Evolutionary conservation across 306 rosid genomes (phyloP).

Genomic region (Inga laurina): DNA sequence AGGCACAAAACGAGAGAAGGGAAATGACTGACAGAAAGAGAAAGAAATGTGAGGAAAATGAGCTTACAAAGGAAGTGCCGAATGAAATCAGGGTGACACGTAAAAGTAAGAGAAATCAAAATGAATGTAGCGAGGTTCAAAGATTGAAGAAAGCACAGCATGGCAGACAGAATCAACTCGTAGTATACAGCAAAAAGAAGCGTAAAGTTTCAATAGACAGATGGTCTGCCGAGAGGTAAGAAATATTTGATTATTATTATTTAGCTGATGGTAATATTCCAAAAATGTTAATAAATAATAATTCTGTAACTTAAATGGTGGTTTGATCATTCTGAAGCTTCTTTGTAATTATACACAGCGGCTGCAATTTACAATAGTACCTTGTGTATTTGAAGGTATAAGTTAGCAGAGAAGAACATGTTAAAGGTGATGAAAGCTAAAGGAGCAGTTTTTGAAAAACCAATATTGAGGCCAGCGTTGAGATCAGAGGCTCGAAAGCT

Average conservation of each 20-base stretch:
- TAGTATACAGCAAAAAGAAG: slow-evolving; percentile 40
- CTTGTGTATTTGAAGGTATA: slow-evolving; percentile 54
- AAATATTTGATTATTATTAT: background rate
- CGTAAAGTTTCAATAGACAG: slow-evolving; percentile 55
- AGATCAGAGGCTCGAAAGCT: slow-evolving; percentile 80
- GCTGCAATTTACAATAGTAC: background rate
- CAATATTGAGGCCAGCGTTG: slow-evolving; percentile 70
- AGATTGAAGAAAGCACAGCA: slow-evolving; percentile 31
- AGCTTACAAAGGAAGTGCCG: slow-evolving; percentile 20
- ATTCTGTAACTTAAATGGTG: background rate
- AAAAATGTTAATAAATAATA: background rate
- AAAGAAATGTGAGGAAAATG: slow-evolving; percentile 36
- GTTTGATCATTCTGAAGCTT: background rate
- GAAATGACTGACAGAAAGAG: slow-evolving; percentile 27
- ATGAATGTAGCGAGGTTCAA: slow-evolving; percentile 16
- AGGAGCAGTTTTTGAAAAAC: slow-evolving; percentile 63
- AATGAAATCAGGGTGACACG: slow-evolving; percentile 37
- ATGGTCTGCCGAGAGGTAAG: slow-evolving; percentile 52
- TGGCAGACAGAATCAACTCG: slow-evolving; percentile 39
- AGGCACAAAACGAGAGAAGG: slow-evolving; percentile 1
- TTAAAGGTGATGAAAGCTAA: slow-evolving; percentile 72
- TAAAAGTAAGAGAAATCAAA: slow-evolving; percentile 48
- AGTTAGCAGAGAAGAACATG: slow-evolving; percentile 77
- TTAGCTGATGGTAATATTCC: background rate
- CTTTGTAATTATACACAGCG: background rate